phyloP scores from a whole-genome alignment of 2,329 filamentous ascomycete genomes.

The Talaromyces sp. region DNA sequence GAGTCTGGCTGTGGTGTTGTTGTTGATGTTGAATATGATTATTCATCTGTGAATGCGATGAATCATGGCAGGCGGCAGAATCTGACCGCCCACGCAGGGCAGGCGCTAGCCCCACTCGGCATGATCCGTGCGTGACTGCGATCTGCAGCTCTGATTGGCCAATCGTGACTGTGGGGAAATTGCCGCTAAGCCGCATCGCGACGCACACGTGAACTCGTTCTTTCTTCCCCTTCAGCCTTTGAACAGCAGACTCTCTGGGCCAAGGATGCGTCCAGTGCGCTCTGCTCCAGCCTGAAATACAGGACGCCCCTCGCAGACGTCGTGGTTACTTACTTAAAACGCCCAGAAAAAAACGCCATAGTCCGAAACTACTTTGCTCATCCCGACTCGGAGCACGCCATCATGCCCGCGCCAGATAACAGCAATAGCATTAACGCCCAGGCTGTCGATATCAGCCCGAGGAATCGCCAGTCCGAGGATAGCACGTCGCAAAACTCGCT shows the following conservation, averaged over 20 bases:
- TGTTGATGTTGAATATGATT: background rate
- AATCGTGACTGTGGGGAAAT: background rate
- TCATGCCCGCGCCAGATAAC: constrained; percentile 29
- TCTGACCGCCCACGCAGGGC: background rate
- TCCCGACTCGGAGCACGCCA: constrained; percentile 27
- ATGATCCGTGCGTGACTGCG: background rate
- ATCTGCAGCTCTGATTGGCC: background rate
- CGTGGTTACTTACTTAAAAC: background rate
- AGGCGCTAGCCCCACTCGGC: background rate
- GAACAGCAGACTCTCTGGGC: background rate
- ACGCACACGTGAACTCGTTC: background rate
- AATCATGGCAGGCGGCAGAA: background rate
- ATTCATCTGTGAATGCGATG: background rate
- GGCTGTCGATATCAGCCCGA: constrained; percentile 9
- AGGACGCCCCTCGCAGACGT: background rate
- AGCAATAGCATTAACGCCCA: constrained; percentile 21
- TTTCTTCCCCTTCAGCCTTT: background rate
- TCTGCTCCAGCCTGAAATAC: background rate
- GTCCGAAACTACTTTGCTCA: background rate
- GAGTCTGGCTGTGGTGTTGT: background rate
- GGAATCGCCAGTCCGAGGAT: background rate
- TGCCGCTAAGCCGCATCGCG: background rate
- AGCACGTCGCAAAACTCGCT: constrained; percentile 4
- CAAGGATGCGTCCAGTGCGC: background rate
- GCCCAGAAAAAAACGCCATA: background rate